These are phyloP conservation scores for Ophiocordyceps camponoti-floridani DNA, from an alignment of 2,329 filamentous ascomycete species.

Conservation along the genomic window DNA sequence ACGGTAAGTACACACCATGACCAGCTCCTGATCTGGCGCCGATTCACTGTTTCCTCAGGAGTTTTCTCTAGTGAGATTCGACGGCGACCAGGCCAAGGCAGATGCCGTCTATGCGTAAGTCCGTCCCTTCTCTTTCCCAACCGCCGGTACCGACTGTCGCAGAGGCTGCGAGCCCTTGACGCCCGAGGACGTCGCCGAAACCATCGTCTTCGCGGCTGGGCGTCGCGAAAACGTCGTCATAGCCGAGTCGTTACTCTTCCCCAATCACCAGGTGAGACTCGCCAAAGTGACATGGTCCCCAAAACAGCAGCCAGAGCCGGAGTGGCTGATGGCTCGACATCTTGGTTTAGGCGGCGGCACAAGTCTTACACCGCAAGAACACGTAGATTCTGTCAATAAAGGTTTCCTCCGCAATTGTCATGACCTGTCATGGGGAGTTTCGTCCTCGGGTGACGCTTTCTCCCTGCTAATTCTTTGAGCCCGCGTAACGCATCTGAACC, in stretches of 20 bases:
- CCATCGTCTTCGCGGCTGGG: conserved; percentile 71
- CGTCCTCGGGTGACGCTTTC: background rate
- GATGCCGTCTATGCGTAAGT: conserved; percentile 73
- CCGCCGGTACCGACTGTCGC: background rate
- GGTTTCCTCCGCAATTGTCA: too few species aligned
- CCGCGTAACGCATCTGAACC: too few species aligned
- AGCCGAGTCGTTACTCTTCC: conserved; percentile 74
- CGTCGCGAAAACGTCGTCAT: conserved; percentile 80
- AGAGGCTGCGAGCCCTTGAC: conserved; percentile 69
- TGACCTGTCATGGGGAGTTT: background rate
- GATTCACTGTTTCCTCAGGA: conserved; percentile 28
- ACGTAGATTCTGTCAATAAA: background rate
- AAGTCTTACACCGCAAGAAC: conserved; percentile 13
- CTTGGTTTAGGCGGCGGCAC: conserved; percentile 12
- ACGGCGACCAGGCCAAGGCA: conserved; percentile 76
- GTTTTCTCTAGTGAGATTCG: conserved; percentile 76
- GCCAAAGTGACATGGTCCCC: too few species aligned
- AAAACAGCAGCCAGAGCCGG: conserved; percentile 3
- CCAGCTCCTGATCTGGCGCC: background rate
- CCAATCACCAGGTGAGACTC: conserved; percentile 60
- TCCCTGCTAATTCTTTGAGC: too few species aligned
- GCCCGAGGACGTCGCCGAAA: conserved; percentile 78
- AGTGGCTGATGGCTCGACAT: conserved; percentile 4
- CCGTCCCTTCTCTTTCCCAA: background rate
- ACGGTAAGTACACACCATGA: conserved; percentile 32